Conservation (phyloP, 805 yeast genomes). For the Yarrowia sp. region DNA sequence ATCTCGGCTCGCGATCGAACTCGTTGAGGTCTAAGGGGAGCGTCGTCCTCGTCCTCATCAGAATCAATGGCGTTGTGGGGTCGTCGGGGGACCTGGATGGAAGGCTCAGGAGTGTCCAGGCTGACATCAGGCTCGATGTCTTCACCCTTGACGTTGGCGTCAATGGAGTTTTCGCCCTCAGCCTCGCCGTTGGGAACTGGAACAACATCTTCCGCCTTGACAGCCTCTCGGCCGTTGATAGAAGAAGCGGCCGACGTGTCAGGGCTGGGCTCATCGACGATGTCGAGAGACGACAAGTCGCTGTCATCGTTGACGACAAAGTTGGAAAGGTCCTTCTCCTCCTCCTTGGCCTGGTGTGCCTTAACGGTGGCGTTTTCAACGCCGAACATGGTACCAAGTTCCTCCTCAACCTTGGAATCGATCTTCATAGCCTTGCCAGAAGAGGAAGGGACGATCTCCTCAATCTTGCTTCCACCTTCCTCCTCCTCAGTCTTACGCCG, state of each 20-base stretch:
- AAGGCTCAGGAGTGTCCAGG: conserved; percentile 3
- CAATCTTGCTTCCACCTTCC: neutral
- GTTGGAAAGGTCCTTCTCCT: neutral
- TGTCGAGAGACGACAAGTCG: conserved; percentile 4
- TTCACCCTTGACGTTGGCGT: neutral
- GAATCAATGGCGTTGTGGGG: neutral
- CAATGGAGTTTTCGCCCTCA: neutral
- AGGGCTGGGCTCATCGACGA: conserved; percentile 9
- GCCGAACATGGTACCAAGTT: neutral
- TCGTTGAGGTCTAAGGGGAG: neutral
- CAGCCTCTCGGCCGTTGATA: neutral
- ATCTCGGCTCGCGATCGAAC: neutral
- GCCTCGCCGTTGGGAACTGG: neutral
- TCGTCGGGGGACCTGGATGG: neutral
- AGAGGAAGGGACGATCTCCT: neutral
- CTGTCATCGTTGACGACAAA: neutral
- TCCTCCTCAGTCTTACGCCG: neutral
- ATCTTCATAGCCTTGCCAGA: neutral
- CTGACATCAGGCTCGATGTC: neutral
- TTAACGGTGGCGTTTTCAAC: neutral
- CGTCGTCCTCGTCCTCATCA: neutral
- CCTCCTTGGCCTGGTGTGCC: neutral
- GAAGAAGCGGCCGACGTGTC: conserved; percentile 10
- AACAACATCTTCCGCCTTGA: neutral
- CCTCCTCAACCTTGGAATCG: neutral